phyloP scores from a whole-genome alignment of 73 alveolate genomes.

The Paramecium biaurelia region DNA sequence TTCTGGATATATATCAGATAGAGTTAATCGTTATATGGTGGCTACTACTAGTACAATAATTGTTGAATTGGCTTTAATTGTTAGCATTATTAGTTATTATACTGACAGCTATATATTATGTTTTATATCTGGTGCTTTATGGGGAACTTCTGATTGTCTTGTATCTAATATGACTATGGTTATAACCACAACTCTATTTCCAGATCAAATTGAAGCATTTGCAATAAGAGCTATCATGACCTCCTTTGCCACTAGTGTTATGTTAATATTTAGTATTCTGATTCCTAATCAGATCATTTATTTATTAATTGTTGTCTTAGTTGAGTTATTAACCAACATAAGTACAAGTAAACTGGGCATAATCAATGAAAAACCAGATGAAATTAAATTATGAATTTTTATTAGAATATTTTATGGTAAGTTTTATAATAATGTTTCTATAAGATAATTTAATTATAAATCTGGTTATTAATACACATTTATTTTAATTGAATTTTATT shows the following conservation, averaged over 20 bases:
- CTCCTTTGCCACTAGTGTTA: neutral
- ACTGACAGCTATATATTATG: constrained; percentile 34
- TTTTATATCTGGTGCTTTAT: constrained; percentile 39
- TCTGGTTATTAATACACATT: neutral
- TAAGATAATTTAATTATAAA: neutral
- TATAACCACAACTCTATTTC: constrained; percentile 33
- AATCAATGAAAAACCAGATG: neutral
- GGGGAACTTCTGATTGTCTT: constrained; percentile 63
- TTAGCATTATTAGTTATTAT: constrained; percentile 52
- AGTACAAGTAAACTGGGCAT: constrained; percentile 13
- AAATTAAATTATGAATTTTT: neutral
- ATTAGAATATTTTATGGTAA: neutral
- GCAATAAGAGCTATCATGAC: neutral
- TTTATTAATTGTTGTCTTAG: neutral
- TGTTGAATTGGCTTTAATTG: constrained; percentile 37
- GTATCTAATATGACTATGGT: constrained; percentile 7
- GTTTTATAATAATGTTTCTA: neutral
- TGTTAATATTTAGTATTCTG: neutral
- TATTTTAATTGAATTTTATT: no score
- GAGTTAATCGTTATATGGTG: constrained; percentile 44
- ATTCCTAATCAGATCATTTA: neutral
- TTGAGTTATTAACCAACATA: constrained; percentile 19
- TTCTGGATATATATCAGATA: constrained; percentile 60
- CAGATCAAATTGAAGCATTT: constrained; percentile 46
- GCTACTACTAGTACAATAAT: constrained; percentile 60